phyloP scores from a whole-genome alignment of 2,329 filamentous ascomycete species.

The Pezicula rhizophila region DNA sequence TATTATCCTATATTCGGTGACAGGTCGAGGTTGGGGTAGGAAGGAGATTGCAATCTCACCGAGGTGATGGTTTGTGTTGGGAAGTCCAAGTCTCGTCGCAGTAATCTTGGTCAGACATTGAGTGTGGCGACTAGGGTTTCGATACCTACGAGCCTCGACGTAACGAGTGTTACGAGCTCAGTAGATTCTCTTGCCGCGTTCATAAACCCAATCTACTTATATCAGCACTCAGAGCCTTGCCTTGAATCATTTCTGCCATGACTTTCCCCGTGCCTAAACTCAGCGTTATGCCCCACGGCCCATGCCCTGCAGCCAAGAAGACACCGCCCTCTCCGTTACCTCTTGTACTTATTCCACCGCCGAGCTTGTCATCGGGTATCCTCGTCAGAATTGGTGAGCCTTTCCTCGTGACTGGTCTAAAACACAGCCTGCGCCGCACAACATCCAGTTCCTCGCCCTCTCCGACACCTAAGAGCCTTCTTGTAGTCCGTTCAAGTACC shows the following conservation, averaged over 20 bases:
- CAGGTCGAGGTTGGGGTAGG: too few species aligned
- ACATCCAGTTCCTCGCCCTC: constrained; percentile 51
- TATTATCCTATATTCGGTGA: too few species aligned
- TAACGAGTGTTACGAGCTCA: background rate
- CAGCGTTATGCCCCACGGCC: constrained; percentile 66
- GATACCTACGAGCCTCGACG: too few species aligned
- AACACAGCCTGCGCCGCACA: constrained; percentile 62
- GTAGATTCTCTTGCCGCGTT: background rate
- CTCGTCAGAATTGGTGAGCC: constrained; percentile 59
- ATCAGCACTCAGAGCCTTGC: constrained; percentile 51
- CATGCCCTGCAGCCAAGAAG: constrained; percentile 67
- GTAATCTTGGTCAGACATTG: too few species aligned
- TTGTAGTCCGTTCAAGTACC: constrained; percentile 43
- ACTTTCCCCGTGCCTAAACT: constrained; percentile 64
- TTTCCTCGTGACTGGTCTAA: constrained; percentile 60
- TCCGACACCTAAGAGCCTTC: constrained; percentile 38
- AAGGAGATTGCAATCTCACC: too few species aligned
- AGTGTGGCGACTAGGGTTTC: too few species aligned
- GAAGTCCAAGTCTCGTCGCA: too few species aligned
- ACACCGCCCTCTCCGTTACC: constrained; percentile 51
- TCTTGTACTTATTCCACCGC: constrained; percentile 37
- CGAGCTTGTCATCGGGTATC: constrained; percentile 48
- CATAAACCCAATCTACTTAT: constrained; percentile 43
- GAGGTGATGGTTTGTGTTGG: too few species aligned
- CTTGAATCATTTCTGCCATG: constrained; percentile 64